Percentiles rank a stretch among this genome's conserved stretches.
Conservation (phyloP, 306 rosid species). For the Sicyos edulis region DNA sequence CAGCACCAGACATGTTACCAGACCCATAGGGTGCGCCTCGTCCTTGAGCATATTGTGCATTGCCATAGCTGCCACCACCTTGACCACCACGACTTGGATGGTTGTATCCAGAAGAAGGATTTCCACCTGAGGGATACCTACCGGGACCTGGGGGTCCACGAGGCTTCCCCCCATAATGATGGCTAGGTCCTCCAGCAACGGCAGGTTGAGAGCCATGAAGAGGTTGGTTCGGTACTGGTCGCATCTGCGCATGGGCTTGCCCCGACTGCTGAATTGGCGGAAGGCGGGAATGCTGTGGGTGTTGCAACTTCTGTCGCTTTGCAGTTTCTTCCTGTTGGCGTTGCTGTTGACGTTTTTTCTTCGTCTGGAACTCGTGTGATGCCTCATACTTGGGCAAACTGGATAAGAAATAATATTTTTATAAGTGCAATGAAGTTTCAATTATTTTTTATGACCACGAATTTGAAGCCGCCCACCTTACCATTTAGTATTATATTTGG, state of each 20-base stretch:
- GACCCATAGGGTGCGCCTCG: constrained; percentile 46
- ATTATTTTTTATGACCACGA: too few relatives aligned
- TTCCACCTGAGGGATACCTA: constrained; percentile 36
- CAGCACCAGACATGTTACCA: constrained; percentile 36
- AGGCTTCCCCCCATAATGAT: constrained; percentile 42
- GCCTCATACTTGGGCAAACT: constrained; percentile 46
- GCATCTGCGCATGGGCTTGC: constrained; percentile 44
- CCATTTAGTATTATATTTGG: too few relatives aligned
- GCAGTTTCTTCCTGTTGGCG: constrained; percentile 46
- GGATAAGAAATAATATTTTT: not conserved
- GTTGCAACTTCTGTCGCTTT: constrained; percentile 47
- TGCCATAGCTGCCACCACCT: constrained; percentile 34
- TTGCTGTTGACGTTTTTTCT: constrained; percentile 48
- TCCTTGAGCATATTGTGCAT: constrained; percentile 44
- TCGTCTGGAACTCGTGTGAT: constrained; percentile 49
- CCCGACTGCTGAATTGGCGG: constrained; percentile 51
- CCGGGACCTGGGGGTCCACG: constrained; percentile 48
- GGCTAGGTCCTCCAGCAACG: constrained; percentile 40
- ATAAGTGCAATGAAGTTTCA: not conserved
- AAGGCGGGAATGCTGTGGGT: constrained; percentile 41
- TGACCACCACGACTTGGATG: constrained; percentile 42
- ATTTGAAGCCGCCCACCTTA: too few relatives aligned
- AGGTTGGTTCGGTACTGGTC: constrained; percentile 42
- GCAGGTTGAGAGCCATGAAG: constrained; percentile 36
- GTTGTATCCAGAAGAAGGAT: constrained; percentile 37